Evolutionary conservation across 257 asterid species (phyloP), one percentile per base, ranked within the genome.

Genomic region (Sherardia arvensis): DNA sequence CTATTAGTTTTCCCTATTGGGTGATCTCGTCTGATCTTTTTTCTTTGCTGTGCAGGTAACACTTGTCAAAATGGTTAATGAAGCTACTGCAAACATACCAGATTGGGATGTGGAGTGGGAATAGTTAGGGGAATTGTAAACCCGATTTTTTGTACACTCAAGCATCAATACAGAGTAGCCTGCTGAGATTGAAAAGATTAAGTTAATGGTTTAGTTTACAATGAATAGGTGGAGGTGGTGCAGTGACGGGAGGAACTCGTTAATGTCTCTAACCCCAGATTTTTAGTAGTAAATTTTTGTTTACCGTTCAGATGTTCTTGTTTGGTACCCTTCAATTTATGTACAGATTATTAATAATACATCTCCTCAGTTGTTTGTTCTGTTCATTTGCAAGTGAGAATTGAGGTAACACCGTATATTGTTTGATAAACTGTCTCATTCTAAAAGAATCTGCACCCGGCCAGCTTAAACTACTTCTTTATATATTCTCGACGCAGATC

Each of bases 11-110:
- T 33, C 18, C 25, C 65, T 30, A n/a, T n/a, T 3, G 0, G n/a
- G 23, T 25, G 45, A 47, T 53, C 8, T 11, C 38, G 12, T 29
- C 28, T 8, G 26, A 14, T 6, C 5, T 10, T 7, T 20, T 51
- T 23, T 21, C 54, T 11, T 29, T 12, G 33, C 15, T 25, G 32
- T 68, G 56, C 84, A 91, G 96, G 95, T 88, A 77, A 82, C 86
- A 76, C 95, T 91, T 69, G 98, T 88, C 67, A 79, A 80, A 80
- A 81, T 85, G 58, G 95, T 88, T 66, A 91, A 91, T 15, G 98
- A 91, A 79, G 98, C 98, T 20, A 79, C 82, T 63, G 90, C 91
- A 36, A 85, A 88, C 76, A 84, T 88, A 69, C 98, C 98, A 18
- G 77, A 74, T 69, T 91, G 98, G 98, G 94, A 86, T 8, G 76